Base-by-base conservation (phyloP, 2,329 filamentous ascomycete species). In the Fusarium sp. region DNA sequence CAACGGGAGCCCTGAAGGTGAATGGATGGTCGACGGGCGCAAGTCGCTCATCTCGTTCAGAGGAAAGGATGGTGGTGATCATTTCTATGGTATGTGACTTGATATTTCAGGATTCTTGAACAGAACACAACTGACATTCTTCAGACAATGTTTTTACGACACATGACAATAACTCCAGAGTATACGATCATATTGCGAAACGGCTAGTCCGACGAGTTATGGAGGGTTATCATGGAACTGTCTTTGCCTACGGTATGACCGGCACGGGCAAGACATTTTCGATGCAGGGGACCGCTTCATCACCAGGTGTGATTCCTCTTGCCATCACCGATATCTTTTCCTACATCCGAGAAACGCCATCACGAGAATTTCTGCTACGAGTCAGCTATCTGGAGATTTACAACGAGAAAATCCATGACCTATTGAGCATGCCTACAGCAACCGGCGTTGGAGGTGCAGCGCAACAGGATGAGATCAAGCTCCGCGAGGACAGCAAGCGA, bases 311-410 rank as follows among this genome's bases (percentile, higher is more conserved):
- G 28, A 99, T 99, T 58, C 96, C 96, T 8, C 85, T 98, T 39
- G 96, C 96, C 39, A 98, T 99, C 74, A 98, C 96, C 67, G 96
- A 99, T 77, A 99, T 99, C 53, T 99, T 99, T 80, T 98, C 96
- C 0, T 99, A 98, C 79, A 99, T 99, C 72, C 91, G 96, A 60
- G 96, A 99, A 81, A 98, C 96, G 1, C 96, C 96, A 0, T 93
- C 94, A 36, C 88, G 96, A 63, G 96, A 99, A 77, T 99, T 99
- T 72, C 82, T 99, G 59, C 87, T 99, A 59, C 91, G 96, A 67
- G 96, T 99, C 77, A 98, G 95, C 84, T 99, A 99, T 78, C 86
- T 99, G 67, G 96, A 99, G 82, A 99, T 99, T 65, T 99, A 99
- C 82, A 99, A 99, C 76, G 96, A 99, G 78, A 97, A 89, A 80